Evolutionary conservation across 169 alveolate species (phyloP), one percentile per base, ranked within the genome.

Genomic region (Eimeria falciformis): DNA sequence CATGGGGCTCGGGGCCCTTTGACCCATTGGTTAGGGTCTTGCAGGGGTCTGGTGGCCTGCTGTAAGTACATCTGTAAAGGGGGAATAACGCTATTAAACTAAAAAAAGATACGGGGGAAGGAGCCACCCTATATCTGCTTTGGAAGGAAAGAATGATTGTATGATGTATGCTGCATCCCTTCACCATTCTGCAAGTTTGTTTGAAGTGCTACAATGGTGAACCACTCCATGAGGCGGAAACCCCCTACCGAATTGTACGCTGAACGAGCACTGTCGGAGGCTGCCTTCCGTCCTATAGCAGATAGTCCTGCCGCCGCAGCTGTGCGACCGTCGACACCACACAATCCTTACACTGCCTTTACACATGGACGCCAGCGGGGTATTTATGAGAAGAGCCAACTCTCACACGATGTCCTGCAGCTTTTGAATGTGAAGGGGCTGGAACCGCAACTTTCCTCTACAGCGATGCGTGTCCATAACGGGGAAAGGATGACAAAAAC

Each of bases 1-100:
- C 33, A 62, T 62, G 17, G n/a, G 73, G 40, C 87, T 78, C 17
- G 6, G 33, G 69, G 53, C 66, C 69, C 14, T 12, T 53, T 53
- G 73, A 71, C 75, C 88, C 88, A 79, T 25, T 79, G 88, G 88
- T 79, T n/a, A n/a, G n/a, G n/a, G n/a, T n/a, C n/a, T n/a, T n/a
- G n/a, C 71, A 79, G 37, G 88, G n/a, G 55, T 79, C 73, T 40
- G 47, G 69, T 79, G 88, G 73, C 88, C 53, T 27, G 50, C 17
- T 50, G 88, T 14, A 79, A 14, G 50, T 45, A 23, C 47, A 43
- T 12, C n/a, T n/a, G n/a, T n/a, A n/a, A n/a, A 50, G 62, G 14
- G n/a, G 62, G 62, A 14, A 50, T 50, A 7, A 50, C 7, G n/a
- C 55, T 12, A 62, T 29, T 71, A 29, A 40, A 2, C 40, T 45